Conservation (phyloP, 1,284 basidiomycete genomes). For the Xerocomus amazonicus region DNA sequence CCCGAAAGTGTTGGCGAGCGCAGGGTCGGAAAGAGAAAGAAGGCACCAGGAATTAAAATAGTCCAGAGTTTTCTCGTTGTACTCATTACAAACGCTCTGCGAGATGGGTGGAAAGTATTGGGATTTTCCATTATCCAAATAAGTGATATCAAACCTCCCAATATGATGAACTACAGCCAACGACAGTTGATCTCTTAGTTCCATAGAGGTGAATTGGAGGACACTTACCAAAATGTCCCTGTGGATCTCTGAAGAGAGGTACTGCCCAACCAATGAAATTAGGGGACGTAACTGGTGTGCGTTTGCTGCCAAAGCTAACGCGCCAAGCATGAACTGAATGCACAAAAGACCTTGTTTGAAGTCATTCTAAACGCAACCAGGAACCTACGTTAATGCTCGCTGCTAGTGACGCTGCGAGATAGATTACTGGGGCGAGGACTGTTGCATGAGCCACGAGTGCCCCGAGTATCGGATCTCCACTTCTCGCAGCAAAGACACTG, state of each 20-base stretch:
- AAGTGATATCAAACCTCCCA: constrained; percentile 19
- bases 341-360: constrained; percentile 2
- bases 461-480: constrained; percentile 51
- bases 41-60: constrained; percentile 30
- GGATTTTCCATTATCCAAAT: constrained; percentile 15
- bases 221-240: constrained; percentile 22
- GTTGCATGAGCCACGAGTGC: constrained; percentile 53
- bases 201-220: not conserved
- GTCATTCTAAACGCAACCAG: not conserved
- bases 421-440: constrained; percentile 55
- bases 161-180: constrained; percentile 22
- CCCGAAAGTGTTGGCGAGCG: constrained; percentile 54
- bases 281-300: constrained; percentile 28
- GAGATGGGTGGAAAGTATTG: not conserved
- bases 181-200: constrained; percentile 1
- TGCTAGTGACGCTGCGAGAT: constrained; percentile 39
- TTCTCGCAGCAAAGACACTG: constrained; percentile 52
- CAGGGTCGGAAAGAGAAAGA: constrained; percentile 40
- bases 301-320: constrained; percentile 17
- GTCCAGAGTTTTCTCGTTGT: constrained; percentile 10
- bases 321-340: constrained; percentile 16
- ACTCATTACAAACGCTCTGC: not conserved
- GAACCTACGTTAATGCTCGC: constrained; percentile 42
- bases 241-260: constrained; percentile 20
- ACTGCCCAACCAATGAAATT: constrained; percentile 12